Evolutionary conservation across 768 basidiomycete genomes (phyloP).

Genomic region (Suillus discolor): DNA sequence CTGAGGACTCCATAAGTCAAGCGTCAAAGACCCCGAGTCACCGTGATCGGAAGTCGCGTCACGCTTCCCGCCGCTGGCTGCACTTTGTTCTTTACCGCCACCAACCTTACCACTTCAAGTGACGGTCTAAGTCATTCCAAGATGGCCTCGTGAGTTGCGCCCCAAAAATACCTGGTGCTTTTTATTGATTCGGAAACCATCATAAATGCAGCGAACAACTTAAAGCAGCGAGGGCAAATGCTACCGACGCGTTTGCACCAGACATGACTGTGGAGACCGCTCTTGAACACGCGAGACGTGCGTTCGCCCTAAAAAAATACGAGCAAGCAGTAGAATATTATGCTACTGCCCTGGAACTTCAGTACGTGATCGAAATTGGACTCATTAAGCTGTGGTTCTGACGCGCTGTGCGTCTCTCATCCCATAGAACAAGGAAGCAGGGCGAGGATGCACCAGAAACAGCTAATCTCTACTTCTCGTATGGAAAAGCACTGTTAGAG

Average conservation of each 20-base stretch:
- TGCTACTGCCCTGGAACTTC: conserved; percentile 78
- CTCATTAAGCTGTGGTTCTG: conserved; percentile 10
- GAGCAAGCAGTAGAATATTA: conserved; percentile 86
- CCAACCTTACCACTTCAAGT: background rate
- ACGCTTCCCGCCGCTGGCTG: conserved; percentile 1
- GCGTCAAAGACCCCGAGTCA: conserved; percentile 1
- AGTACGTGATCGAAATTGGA: conserved; percentile 56
- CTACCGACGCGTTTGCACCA: conserved; percentile 29
- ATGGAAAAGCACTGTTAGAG: conserved; percentile 92
- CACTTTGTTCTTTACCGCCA: conserved; percentile 3
- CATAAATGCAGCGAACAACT: conserved; percentile 16
- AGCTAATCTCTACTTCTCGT: conserved; percentile 87
- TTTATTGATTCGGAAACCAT: background rate
- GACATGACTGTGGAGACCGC: conserved; percentile 50
- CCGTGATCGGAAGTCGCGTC: conserved; percentile 8
- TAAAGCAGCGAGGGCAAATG: conserved; percentile 1
- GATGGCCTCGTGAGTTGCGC: conserved; percentile 30
- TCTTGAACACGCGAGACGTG: conserved; percentile 83
- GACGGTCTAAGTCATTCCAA: background rate
- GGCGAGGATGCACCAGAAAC: conserved; percentile 83
- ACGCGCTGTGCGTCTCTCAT: conserved; percentile 16
- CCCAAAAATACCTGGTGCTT: background rate
- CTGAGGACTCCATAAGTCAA: background rate
- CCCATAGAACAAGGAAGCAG: conserved; percentile 63
- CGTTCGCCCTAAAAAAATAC: conserved; percentile 84